Conservation (phyloP, 2,329 filamentous ascomycete genomes). For the Leptographium radiaticola region DNA sequence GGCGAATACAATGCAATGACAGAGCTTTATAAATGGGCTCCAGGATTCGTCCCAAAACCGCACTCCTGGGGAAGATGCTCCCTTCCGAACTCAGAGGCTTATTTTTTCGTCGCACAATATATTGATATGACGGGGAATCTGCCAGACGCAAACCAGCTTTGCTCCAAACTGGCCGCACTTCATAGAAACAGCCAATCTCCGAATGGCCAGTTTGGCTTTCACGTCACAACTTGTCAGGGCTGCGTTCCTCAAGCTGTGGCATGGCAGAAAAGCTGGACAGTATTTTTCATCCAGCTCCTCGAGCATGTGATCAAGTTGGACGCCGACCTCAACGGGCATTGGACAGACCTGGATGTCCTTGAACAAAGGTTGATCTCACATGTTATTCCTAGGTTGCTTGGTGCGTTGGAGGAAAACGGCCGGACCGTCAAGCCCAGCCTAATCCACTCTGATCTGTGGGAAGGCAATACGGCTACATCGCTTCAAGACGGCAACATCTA, state of each 20-base stretch:
- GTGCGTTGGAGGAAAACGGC: constrained; percentile 14
- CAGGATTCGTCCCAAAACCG: constrained; percentile 18
- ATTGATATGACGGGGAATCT: constrained; percentile 15
- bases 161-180: constrained; percentile 5
- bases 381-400: constrained; percentile 20
- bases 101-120: constrained; percentile 20
- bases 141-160: constrained; percentile 9
- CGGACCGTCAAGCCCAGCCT: constrained; percentile 16
- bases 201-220: constrained; percentile 24
- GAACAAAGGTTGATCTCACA: constrained; percentile 11
- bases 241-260: constrained; percentile 14
- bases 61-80: constrained; percentile 15
- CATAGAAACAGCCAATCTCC: constrained; percentile 10
- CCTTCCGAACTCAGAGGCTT: constrained; percentile 6
- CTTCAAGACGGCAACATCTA: constrained; percentile 8
- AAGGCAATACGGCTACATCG: constrained; percentile 23
- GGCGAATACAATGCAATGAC: constrained; percentile 20
- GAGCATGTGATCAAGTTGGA: constrained; percentile 17
- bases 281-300: constrained; percentile 22
- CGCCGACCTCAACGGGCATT: constrained; percentile 17
- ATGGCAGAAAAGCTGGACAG: constrained; percentile 26
- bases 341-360: constrained; percentile 16
- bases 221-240: constrained; percentile 20
- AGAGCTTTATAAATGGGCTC: constrained; percentile 15
- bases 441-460: constrained; percentile 28